Conservation (phyloP, 352 stramenopile species). For the Phytophthora pluvialis region DNA sequence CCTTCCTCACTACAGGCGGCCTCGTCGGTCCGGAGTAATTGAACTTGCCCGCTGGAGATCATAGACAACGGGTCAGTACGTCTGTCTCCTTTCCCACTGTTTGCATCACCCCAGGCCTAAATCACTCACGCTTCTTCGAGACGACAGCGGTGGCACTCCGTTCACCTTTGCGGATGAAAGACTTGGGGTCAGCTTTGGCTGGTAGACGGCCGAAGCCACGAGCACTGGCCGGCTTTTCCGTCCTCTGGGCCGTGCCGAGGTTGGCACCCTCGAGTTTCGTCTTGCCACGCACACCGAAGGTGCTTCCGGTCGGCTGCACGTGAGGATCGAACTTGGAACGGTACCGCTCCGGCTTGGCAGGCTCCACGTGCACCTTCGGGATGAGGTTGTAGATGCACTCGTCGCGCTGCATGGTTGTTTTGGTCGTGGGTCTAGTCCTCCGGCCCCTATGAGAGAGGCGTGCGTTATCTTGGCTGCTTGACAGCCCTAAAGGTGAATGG, state of each 20-base stretch:
- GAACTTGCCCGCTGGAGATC: slow-evolving; percentile 67
- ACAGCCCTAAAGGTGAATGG: slow-evolving; percentile 21
- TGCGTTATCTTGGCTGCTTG: not conserved
- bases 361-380: slow-evolving; percentile 64
- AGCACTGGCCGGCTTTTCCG: slow-evolving; percentile 59
- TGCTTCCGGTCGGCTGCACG: slow-evolving; percentile 83
- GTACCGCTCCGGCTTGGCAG: slow-evolving; percentile 87
- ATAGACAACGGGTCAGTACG: not conserved
- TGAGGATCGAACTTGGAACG: slow-evolving; percentile 89
- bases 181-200: slow-evolving; percentile 71
- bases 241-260: slow-evolving; percentile 48
- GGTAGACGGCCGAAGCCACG: slow-evolving; percentile 68
- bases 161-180: slow-evolving; percentile 77
- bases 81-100: not conserved
- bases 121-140: slow-evolving; percentile 43
- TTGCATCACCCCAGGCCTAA: slow-evolving; percentile 8
- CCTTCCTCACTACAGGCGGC: slow-evolving; percentile 73
- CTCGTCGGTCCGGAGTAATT: slow-evolving; percentile 70
- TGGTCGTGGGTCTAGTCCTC: slow-evolving; percentile 9
- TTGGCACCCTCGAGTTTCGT: slow-evolving; percentile 76
- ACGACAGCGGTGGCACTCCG: slow-evolving; percentile 55
- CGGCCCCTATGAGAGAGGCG: not conserved
- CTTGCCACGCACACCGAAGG: slow-evolving; percentile 83
- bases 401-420: slow-evolving; percentile 68
- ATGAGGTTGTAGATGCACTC: slow-evolving; percentile 95